A percentile compares a stretch with the other conserved stretches of the same genome.
phyloP scores from a whole-genome alignment of 805 yeast genomes.

The Soucietia sequanensis region DNA sequence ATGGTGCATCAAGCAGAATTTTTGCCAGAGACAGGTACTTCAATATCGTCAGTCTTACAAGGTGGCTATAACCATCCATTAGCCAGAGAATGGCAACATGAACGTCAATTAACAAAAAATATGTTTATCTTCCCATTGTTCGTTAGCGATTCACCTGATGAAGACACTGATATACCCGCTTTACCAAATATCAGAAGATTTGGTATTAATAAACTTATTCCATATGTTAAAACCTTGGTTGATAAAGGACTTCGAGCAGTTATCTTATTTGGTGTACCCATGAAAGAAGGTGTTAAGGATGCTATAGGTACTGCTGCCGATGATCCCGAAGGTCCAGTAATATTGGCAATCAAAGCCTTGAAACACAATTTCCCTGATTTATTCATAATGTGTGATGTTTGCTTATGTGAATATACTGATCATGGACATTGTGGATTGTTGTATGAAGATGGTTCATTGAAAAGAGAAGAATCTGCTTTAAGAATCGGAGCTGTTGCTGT shows the following conservation, averaged over 20 bases:
- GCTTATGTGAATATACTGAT: constrained; percentile 92
- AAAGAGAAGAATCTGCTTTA: constrained; percentile 69
- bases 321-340: constrained; percentile 95
- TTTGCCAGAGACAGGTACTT: constrained; percentile 54
- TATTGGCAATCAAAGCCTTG: constrained; percentile 68
- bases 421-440: constrained; percentile 98
- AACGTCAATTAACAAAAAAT: constrained; percentile 75
- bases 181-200: constrained; percentile 86
- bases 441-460: constrained; percentile 81
- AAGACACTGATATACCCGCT: constrained; percentile 68
- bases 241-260: constrained; percentile 83
- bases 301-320: constrained; percentile 86
- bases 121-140: constrained; percentile 94
- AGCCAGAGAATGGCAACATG: constrained; percentile 87
- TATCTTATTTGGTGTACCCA: constrained; percentile 88
- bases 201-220: constrained; percentile 77
- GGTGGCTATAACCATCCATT: constrained; percentile 95
- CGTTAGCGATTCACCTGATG: constrained; percentile 77
- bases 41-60: constrained; percentile 74
- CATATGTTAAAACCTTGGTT: constrained; percentile 68
- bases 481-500: constrained; percentile 94
- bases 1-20: constrained; percentile 74
- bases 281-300: constrained; percentile 75
- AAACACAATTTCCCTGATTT: constrained; percentile 71
- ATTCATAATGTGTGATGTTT: constrained; percentile 90